phyloP scores from a whole-genome alignment of 2,329 filamentous ascomycete genomes.

The Metarhizium humberi region DNA sequence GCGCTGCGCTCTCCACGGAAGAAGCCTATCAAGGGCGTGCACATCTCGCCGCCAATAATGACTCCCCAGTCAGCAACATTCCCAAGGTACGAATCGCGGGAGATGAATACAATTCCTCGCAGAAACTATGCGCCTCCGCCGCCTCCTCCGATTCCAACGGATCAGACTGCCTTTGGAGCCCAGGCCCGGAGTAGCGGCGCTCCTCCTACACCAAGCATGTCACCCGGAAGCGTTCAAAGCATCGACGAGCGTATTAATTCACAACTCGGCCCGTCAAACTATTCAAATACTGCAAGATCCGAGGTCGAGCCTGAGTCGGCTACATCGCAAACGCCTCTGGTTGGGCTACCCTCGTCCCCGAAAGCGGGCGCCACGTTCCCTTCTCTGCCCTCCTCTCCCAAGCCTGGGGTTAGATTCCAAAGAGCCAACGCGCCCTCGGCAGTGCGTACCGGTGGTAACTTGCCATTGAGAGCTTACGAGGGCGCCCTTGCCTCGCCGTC shows the following conservation, averaged over 20 bases:
- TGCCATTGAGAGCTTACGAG: conserved; percentile 55
- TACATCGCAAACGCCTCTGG: conserved; percentile 37
- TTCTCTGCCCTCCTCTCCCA: conserved; percentile 39
- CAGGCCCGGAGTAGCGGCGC: conserved; percentile 16
- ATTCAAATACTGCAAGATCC: conserved; percentile 25
- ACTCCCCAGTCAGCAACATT: conserved; percentile 54
- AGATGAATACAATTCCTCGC: conserved; percentile 48
- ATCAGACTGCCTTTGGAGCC: conserved; percentile 29
- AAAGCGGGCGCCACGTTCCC: conserved; percentile 23
- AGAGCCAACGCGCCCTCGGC: conserved; percentile 42
- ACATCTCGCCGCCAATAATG: conserved; percentile 57
- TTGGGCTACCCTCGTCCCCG: conserved; percentile 40
- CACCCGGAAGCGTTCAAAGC: conserved; percentile 33
- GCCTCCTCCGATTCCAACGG: conserved; percentile 45
- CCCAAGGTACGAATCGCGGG: conserved; percentile 42
- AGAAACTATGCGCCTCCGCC: conserved; percentile 48
- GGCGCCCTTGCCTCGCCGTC: conserved; percentile 43
- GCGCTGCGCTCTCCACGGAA: conserved; percentile 51
- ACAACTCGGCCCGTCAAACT: conserved; percentile 22
- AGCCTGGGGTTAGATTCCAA: conserved; percentile 40
- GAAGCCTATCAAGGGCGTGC: conserved; percentile 42
- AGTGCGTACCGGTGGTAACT: conserved; percentile 44
- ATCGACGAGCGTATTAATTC: conserved; percentile 47
- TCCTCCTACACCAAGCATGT: conserved; percentile 23
- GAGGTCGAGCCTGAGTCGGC: conserved; percentile 43